These are phyloP conservation scores for Saccharomyces hybrid DNA, from an alignment of 1,139 yeast genomes.

Conservation along the genomic window DNA sequence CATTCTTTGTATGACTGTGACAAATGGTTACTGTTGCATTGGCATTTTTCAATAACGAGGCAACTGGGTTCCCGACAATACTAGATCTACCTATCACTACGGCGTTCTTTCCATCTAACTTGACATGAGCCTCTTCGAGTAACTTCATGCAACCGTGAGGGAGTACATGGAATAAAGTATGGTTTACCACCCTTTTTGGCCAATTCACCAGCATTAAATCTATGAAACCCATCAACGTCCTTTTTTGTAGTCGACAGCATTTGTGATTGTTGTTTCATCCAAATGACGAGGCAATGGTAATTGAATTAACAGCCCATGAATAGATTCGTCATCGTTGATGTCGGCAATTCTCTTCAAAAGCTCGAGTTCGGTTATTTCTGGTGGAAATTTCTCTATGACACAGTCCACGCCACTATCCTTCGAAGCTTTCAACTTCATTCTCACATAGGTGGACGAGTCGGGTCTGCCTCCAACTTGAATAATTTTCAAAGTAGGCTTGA, in stretches of 20 bases:
- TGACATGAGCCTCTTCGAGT: slow-evolving; percentile 54
- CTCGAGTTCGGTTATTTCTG: slow-evolving; percentile 47
- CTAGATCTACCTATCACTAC: slow-evolving; percentile 78
- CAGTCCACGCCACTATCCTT: slow-evolving; percentile 58
- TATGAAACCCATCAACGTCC: slow-evolving; percentile 76
- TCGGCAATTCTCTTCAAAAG: slow-evolving; percentile 48
- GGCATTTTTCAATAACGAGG: slow-evolving; percentile 59
- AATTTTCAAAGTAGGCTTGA: slow-evolving; percentile 58
- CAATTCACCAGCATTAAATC: slow-evolving; percentile 68
- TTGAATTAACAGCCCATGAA: slow-evolving; percentile 66
- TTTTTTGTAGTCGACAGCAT: slow-evolving; percentile 60
- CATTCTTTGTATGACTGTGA: slow-evolving; percentile 51
- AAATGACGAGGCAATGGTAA: slow-evolving; percentile 66
- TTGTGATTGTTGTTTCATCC: slow-evolving; percentile 60
- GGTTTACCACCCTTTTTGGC: slow-evolving; percentile 69
- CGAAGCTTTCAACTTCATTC: slow-evolving; percentile 68
- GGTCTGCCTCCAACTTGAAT: slow-evolving; percentile 72
- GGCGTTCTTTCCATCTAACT: slow-evolving; percentile 58
- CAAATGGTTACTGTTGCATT: slow-evolving; percentile 73
- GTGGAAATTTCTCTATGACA: slow-evolving; percentile 49
- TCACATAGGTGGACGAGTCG: slow-evolving; percentile 70
- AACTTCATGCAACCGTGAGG: slow-evolving; percentile 70
- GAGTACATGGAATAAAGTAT: slow-evolving; percentile 66
- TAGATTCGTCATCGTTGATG: slow-evolving; percentile 54
- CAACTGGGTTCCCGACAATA: slow-evolving; percentile 76